Conservation (phyloP, 352 stramenopile species). For the Phytophthora sp. region DNA sequence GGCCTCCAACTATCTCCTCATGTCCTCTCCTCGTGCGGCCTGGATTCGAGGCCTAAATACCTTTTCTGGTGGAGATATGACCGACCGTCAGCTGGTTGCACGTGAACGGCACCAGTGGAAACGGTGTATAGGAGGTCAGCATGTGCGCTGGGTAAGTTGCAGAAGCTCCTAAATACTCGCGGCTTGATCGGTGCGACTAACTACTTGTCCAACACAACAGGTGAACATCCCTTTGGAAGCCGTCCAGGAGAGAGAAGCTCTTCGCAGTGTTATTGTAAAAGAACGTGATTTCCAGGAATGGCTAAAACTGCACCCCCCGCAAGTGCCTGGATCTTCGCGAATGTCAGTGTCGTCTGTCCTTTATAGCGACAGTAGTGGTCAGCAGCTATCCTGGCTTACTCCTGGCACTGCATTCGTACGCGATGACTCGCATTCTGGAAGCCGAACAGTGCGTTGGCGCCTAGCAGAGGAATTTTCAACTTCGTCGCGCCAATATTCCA, state of each 20-base stretch:
- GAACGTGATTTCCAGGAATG: conserved; percentile 40
- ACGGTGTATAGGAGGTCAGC: conserved; percentile 45
- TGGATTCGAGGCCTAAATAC: conserved; percentile 12
- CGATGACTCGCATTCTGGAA: conserved; percentile 26
- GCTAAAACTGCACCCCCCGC: conserved; percentile 14
- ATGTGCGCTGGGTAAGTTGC: conserved; percentile 53
- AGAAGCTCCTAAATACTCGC: not conserved
- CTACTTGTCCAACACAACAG: conserved; percentile 16
- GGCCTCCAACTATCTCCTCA: conserved; percentile 36
- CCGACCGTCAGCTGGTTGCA: conserved; percentile 59
- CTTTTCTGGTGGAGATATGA: conserved; percentile 33
- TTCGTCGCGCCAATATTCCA: conserved; percentile 37
- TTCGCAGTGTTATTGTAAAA: conserved; percentile 39
- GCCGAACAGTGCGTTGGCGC: conserved; percentile 18
- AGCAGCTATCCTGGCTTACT: conserved; percentile 36
- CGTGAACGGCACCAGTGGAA: conserved; percentile 77
- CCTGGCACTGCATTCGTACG: conserved; percentile 39
- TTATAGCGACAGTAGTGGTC: conserved; percentile 30
- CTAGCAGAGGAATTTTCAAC: conserved; percentile 32
- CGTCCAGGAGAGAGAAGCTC: conserved; percentile 29
- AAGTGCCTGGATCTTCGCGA: conserved; percentile 10
- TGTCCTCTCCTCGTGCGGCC: conserved; percentile 33
- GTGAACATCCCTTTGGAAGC: conserved; percentile 39
- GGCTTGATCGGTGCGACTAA: no score
- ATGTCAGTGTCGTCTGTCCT: conserved; percentile 36